These are phyloP conservation scores for Scheffersomyces titani DNA, from an alignment of 1,139 yeast species.

Conservation along the genomic window DNA sequence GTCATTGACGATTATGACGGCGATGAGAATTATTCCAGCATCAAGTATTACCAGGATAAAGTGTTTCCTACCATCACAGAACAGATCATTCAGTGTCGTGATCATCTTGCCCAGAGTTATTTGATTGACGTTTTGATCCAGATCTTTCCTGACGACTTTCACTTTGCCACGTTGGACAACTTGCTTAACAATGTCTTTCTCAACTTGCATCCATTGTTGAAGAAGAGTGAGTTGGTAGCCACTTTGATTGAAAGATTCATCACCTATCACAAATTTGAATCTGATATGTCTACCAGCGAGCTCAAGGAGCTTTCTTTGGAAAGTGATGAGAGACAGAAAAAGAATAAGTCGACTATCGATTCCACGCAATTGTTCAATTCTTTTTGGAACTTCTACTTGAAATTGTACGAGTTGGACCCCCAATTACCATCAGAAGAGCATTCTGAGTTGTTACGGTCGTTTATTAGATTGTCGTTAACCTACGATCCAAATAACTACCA, in stretches of 20 bases:
- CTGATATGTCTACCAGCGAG: slow-evolving; percentile 18
- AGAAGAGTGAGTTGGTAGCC: slow-evolving; percentile 64
- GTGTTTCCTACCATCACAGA: slow-evolving; percentile 83
- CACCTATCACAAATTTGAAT: slow-evolving; percentile 48
- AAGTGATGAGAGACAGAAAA: slow-evolving; percentile 1
- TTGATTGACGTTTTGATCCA: slow-evolving; percentile 87
- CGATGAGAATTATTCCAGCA: slow-evolving; percentile 27
- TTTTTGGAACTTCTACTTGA: slow-evolving; percentile 66
- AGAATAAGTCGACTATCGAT: background rate
- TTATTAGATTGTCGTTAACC: slow-evolving; percentile 62
- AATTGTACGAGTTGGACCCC: slow-evolving; percentile 56
- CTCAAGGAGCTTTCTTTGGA: slow-evolving; percentile 1
- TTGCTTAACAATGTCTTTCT: slow-evolving; percentile 67
- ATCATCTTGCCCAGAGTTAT: slow-evolving; percentile 89
- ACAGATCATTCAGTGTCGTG: slow-evolving; percentile 91
- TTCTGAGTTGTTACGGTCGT: slow-evolving; percentile 62
- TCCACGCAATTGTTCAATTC: slow-evolving; percentile 8
- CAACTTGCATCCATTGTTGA: slow-evolving; percentile 66
- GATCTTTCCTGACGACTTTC: slow-evolving; percentile 93
- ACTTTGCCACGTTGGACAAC: slow-evolving; percentile 68
- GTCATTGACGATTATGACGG: slow-evolving; percentile 68
- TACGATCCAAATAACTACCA: slow-evolving; percentile 66
- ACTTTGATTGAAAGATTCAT: slow-evolving; percentile 76
- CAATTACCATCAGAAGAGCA: slow-evolving; percentile 67
- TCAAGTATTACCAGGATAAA: slow-evolving; percentile 55